Evolutionary conservation across 2,329 filamentous ascomycete genomes (phyloP), one percentile per base, ranked within the genome.

Genomic region (Albifimbria verrucaria): DNA sequence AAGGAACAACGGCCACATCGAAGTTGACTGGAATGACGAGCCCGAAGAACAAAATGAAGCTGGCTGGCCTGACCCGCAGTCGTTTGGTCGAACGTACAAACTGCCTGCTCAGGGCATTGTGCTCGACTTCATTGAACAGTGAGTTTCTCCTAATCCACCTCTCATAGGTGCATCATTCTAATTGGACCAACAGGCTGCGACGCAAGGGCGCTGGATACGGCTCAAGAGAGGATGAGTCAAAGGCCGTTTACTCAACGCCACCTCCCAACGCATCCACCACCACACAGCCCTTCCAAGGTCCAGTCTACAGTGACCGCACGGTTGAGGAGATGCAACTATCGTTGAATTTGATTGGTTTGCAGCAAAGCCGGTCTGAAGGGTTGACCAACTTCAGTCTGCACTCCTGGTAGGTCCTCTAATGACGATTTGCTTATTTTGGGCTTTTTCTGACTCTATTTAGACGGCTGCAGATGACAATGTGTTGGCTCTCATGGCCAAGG

Each of bases 41-140:
- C 77, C 82, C 17, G 79, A 82, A 20, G 77, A 81, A 48, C 75
- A 80, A 24, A 79, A 80, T 26, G 75, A 81, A 47, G 72, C 71
- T 42, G 78, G 77, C 26, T 85, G 86, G 74, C 79, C 78, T 51
- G 81, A 86, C 53, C 68, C 79, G 9, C 74, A 77, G 52, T 79
- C 81, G 17, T 86, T 83, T 63, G 88, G 87, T n/a, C 79, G 81
- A 24, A 74, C 83, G 21, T 86, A 87, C 67, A 82, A 82, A 55
- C 71, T 92, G 51, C 79, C 82, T 1, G 84, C 84, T 55, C 77
- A 77, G 62, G 85, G 85, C 32, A 77, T 92, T 59, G 80, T 88
- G 62, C 76, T 86, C 12, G 86, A 91, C 65, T 92, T 96, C 67
- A 83, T 96, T 48, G 75, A 81, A 54, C 76, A 78, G 81, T 85